phyloP scores from a whole-genome alignment of 345 rosid species.

The Iberis pinnata region DNA sequence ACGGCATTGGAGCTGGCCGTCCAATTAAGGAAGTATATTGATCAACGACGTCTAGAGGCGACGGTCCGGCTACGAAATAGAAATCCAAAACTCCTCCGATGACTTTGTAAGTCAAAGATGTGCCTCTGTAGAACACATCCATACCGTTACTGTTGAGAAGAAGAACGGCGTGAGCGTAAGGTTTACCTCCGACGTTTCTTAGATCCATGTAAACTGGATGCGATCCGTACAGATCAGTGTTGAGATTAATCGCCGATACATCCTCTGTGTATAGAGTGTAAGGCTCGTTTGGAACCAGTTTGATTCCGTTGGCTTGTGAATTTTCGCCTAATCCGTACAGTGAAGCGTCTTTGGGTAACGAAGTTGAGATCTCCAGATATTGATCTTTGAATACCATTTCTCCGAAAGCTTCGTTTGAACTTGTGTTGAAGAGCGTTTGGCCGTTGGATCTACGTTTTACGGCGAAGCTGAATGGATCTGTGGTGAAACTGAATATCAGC shows the following conservation, averaged over 20 bases:
- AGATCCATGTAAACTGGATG: conserved; percentile 98
- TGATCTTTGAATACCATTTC: conserved; percentile 87
- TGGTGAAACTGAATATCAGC: conserved; percentile 52
- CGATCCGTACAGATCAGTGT: conserved; percentile 81
- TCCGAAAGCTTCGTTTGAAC: conserved; percentile 45
- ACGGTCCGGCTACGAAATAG: conserved; percentile 76
- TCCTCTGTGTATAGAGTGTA: conserved; percentile 88
- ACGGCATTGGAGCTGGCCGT: conserved; percentile 98
- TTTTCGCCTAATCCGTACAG: conserved; percentile 89
- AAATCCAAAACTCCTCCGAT: conserved; percentile 93
- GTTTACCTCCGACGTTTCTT: conserved; percentile 59
- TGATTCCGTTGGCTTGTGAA: conserved; percentile 92
- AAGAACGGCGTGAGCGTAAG: conserved; percentile 70
- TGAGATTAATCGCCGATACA: conserved; percentile 72
- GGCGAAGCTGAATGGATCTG: conserved; percentile 81
- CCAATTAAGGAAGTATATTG: conserved; percentile 81
- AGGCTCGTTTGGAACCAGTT: conserved; percentile 81
- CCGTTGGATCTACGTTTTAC: conserved; percentile 78
- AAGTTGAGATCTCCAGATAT: conserved; percentile 88
- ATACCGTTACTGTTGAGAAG: conserved; percentile 89
- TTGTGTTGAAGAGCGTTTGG: conserved; percentile 69
- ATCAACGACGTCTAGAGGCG: conserved; percentile 71
- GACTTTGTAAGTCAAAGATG: conserved; percentile 76
- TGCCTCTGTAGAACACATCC: conserved; percentile 86
- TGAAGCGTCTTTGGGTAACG: conserved; percentile 72